phyloP scores from a whole-genome alignment of 2,329 filamentous ascomycete species.

The Nothomitra cinnamomea region DNA sequence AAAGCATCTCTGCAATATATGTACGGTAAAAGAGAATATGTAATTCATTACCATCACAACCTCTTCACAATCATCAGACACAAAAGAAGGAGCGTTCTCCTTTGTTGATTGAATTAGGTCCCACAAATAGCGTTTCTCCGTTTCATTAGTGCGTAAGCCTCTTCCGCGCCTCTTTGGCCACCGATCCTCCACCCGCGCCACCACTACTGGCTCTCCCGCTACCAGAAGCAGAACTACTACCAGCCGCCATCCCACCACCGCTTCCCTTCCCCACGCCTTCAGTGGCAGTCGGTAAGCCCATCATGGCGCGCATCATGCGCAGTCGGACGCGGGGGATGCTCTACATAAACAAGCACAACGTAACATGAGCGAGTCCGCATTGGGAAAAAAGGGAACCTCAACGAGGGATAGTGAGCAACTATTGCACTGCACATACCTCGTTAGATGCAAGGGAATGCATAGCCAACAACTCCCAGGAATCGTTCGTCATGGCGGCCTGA shows the following conservation, averaged over 20 bases:
- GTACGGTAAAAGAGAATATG: no score
- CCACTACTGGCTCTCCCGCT: not conserved
- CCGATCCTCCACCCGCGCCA: not conserved
- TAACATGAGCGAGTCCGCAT: not conserved
- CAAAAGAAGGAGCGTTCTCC: no score
- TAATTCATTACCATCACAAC: no score
- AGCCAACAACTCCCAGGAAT: constrained; percentile 21
- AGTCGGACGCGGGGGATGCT: constrained; percentile 17
- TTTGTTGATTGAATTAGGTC: no score
- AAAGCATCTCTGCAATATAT: no score
- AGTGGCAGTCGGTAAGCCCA: constrained; percentile 1
- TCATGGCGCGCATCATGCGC: constrained; percentile 10
- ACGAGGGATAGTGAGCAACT: not conserved
- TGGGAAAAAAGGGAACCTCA: not conserved
- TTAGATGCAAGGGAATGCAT: constrained; percentile 18
- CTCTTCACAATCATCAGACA: no score
- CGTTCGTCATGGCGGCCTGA: constrained; percentile 19
- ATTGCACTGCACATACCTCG: constrained; percentile 16
- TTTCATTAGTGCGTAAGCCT: not conserved
- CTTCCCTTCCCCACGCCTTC: not conserved
- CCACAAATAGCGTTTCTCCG: no score
- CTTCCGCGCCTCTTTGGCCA: not conserved
- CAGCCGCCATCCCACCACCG: not conserved
- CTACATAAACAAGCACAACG: constrained; percentile 12
- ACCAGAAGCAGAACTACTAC: not conserved